These are phyloP conservation scores for Pyrus communis DNA, from an alignment of 306 rosid species.

Conservation along the genomic window DNA sequence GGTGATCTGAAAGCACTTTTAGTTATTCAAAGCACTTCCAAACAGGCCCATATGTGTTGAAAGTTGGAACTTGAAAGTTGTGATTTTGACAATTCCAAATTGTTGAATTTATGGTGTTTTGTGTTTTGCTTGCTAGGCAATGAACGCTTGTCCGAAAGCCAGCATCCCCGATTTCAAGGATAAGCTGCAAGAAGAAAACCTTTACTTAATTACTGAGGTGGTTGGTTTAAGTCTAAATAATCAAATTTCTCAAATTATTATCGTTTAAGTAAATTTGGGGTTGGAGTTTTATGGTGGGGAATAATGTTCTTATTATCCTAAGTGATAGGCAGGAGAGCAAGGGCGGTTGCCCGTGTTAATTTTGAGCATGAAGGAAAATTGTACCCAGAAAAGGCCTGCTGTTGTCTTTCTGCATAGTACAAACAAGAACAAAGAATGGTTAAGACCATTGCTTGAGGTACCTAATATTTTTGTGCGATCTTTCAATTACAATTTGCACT, in stretches of 20 bases:
- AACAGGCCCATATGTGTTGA: neutral
- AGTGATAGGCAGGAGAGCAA: constrained; percentile 76
- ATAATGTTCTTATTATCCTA: neutral
- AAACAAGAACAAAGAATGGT: constrained; percentile 53
- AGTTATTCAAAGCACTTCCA: too few relatives aligned
- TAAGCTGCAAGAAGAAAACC: constrained; percentile 61
- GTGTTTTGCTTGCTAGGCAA: constrained; percentile 25
- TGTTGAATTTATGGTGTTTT: neutral
- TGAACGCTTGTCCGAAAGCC: constrained; percentile 58
- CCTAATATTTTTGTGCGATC: neutral
- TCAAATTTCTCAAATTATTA: neutral
- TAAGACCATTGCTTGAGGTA: constrained; percentile 83
- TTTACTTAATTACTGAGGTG: constrained; percentile 68
- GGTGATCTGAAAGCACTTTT: too few relatives aligned
- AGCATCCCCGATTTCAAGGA: constrained; percentile 36
- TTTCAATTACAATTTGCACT: neutral
- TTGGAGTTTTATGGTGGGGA: neutral
- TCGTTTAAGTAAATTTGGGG: neutral
- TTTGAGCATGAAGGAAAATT: constrained; percentile 56
- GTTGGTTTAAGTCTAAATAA: neutral
- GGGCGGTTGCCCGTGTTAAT: constrained; percentile 78
- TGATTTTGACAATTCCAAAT: neutral
- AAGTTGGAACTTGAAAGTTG: neutral
- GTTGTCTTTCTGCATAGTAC: constrained; percentile 75
- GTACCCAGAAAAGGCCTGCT: constrained; percentile 48